These are phyloP conservation scores for Aspergillus sp. DNA, from an alignment of 2,329 filamentous ascomycete genomes.

Conservation along the genomic window DNA sequence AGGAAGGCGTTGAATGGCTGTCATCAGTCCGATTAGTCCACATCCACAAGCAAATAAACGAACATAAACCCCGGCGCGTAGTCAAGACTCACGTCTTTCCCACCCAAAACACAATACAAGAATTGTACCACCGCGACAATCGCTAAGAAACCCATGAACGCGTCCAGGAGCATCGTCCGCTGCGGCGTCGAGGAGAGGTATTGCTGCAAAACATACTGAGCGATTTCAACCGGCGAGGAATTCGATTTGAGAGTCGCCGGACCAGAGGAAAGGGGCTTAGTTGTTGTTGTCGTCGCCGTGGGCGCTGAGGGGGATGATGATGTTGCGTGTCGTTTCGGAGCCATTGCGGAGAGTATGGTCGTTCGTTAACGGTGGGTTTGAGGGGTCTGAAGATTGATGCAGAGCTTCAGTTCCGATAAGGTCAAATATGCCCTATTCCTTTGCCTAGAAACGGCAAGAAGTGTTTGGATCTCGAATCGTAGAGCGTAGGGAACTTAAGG, in stretches of 20 bases:
- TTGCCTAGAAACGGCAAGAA: background rate
- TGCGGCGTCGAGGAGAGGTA: conserved; percentile 78
- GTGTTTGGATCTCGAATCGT: too few species aligned
- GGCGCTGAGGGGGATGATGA: conserved; percentile 20
- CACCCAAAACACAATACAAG: conserved; percentile 79
- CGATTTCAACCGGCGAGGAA: conserved; percentile 48
- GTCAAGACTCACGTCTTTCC: conserved; percentile 72
- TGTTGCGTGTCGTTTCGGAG: conserved; percentile 20
- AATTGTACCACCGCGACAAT: conserved; percentile 86
- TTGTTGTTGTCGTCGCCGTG: conserved; percentile 12
- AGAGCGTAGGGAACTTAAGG: background rate
- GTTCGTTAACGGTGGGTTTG: background rate
- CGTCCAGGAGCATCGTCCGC: conserved; percentile 83
- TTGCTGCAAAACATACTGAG: conserved; percentile 62
- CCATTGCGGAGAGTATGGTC: conserved; percentile 12
- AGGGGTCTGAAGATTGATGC: background rate
- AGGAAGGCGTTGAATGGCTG: conserved; percentile 99
- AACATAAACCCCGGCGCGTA: too few species aligned
- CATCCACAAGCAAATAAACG: background rate
- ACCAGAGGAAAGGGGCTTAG: conserved; percentile 24
- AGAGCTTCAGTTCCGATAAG: too few species aligned
- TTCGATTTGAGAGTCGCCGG: conserved; percentile 31
- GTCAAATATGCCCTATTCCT: too few species aligned
- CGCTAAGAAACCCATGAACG: conserved; percentile 81
- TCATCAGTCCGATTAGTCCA: background rate